These are phyloP conservation scores for Noccaea bulbosa DNA, from an alignment of 345 rosid species.

Conservation along the genomic window DNA sequence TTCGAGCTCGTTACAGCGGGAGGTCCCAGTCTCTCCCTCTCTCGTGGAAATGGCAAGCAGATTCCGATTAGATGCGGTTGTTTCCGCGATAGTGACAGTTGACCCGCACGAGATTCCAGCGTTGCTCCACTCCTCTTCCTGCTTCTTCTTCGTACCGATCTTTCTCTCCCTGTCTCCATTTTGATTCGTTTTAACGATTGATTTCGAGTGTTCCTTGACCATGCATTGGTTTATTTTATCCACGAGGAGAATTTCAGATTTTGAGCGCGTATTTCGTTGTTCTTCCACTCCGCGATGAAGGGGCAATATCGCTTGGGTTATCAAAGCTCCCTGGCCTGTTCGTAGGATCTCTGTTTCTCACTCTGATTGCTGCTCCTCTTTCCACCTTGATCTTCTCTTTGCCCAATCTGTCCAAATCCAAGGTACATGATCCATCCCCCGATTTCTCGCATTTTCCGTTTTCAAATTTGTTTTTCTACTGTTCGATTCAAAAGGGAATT, in stretches of 20 bases:
- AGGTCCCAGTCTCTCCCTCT: background rate
- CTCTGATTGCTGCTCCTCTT: constrained; percentile 84
- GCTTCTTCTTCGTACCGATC: constrained; percentile 83
- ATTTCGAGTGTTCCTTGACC: constrained; percentile 1
- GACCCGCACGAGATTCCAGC: constrained; percentile 83
- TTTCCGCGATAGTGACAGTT: constrained; percentile 69
- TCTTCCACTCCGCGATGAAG: constrained; percentile 89
- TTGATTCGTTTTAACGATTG: background rate
- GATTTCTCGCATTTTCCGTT: constrained; percentile 5
- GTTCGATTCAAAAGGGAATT: background rate
- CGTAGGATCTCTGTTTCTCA: constrained; percentile 73
- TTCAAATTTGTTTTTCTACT: background rate
- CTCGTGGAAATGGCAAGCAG: constrained; percentile 33
- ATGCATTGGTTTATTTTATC: background rate
- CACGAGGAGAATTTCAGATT: constrained; percentile 54
- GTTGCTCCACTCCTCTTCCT: constrained; percentile 73
- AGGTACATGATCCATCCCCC: constrained; percentile 49
- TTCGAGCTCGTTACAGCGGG: constrained; percentile 9
- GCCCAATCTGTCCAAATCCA: constrained; percentile 77
- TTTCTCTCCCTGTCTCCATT: background rate
- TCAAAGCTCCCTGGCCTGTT: constrained; percentile 82
- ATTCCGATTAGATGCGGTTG: constrained; percentile 55
- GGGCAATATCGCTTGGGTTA: constrained; percentile 82
- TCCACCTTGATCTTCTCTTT: constrained; percentile 83
- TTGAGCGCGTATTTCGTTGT: constrained; percentile 90